Evolutionary conservation across 805 yeast species (phyloP).

Genomic region (Saccharomycopsis vini): DNA sequence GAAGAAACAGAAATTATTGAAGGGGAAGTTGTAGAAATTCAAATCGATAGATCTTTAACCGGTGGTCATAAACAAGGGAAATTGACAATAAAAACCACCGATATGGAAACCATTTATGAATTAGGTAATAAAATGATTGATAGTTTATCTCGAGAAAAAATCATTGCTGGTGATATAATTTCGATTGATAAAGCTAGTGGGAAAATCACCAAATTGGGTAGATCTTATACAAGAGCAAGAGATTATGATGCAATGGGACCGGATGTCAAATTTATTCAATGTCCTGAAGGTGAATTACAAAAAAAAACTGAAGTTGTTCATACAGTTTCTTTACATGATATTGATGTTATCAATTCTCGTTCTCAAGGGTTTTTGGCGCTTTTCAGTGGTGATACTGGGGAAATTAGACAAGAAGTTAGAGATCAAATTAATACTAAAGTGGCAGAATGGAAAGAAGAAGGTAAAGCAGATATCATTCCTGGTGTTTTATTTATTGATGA

Average conservation of each 20-base stretch:
- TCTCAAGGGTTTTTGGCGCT: conserved; percentile 96
- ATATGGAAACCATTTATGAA: conserved; percentile 97
- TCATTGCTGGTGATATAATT: conserved; percentile 93
- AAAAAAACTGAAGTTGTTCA: conserved; percentile 92
- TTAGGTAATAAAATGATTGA: conserved; percentile 91
- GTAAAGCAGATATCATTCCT: conserved; percentile 95
- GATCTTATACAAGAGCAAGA: conserved; percentile 91
- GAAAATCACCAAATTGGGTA: conserved; percentile 85
- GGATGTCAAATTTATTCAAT: conserved; percentile 93
- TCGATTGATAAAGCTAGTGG: conserved; percentile 94
- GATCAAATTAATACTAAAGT: conserved; percentile 95
- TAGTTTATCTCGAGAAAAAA: conserved; percentile 87
- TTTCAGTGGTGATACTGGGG: conserved; percentile 96
- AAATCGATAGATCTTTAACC: conserved; percentile 83
- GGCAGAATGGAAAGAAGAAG: conserved; percentile 98
- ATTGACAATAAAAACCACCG: conserved; percentile 92
- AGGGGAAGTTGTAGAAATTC: conserved; percentile 98
- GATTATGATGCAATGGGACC: conserved; percentile 99
- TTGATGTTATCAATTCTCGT: conserved; percentile 94
- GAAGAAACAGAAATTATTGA: conserved; percentile 97
- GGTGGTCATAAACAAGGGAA: conserved; percentile 99
- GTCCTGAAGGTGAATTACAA: conserved; percentile 98
- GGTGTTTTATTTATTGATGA: conserved; percentile 98
- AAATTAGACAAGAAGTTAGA: conserved; percentile 89
- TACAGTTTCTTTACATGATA: conserved; percentile 95